Conservation (phyloP, 805 yeast genomes). For the Isabelozyma rhagii region DNA sequence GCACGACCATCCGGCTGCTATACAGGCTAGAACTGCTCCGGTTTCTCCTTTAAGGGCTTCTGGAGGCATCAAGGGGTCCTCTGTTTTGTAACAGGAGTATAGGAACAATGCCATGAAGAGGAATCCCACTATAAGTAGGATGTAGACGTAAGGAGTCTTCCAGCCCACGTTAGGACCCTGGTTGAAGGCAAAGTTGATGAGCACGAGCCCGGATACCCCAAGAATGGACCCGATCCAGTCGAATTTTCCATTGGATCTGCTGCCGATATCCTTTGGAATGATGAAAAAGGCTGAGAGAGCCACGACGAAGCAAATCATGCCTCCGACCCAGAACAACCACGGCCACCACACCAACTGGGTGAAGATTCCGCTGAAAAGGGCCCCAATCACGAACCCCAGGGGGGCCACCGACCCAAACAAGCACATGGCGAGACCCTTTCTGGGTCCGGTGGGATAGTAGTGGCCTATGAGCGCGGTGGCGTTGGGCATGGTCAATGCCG, state of each 20-base stretch:
- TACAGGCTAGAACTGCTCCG: slow-evolving; percentile 47
- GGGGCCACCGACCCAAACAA: slow-evolving; percentile 36
- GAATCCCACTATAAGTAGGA: slow-evolving; percentile 54
- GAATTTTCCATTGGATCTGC: slow-evolving; percentile 11
- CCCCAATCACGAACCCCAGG: slow-evolving; percentile 27
- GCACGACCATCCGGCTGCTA: slow-evolving; percentile 71
- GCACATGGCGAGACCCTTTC: slow-evolving; percentile 20
- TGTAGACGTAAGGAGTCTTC: slow-evolving; percentile 57
- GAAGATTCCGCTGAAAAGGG: slow-evolving; percentile 23
- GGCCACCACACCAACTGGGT: slow-evolving; percentile 32
- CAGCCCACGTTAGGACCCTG: slow-evolving; percentile 78
- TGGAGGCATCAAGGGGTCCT: slow-evolving; percentile 54
- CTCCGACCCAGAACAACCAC: slow-evolving; percentile 29
- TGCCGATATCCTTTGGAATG: slow-evolving; percentile 27
- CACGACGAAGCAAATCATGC: slow-evolving; percentile 13
- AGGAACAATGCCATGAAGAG: slow-evolving; percentile 38
- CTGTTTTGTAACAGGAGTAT: slow-evolving; percentile 44
- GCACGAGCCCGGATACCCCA: slow-evolving; percentile 60
- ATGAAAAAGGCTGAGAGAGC: slow-evolving; percentile 17
- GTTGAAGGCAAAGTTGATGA: slow-evolving; percentile 71
- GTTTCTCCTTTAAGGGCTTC: slow-evolving; percentile 44
- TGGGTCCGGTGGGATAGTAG: slow-evolving; percentile 23
- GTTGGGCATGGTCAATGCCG: slow-evolving; percentile 33
- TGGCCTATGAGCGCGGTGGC: slow-evolving; percentile 29
- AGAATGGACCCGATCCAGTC: slow-evolving; percentile 35